Percentiles rank a stretch among this genome's conserved stretches.
These are phyloP conservation scores for Penicillium lagena DNA, from an alignment of 495 filamentous ascomycete genomes.

Conservation along the genomic window DNA sequence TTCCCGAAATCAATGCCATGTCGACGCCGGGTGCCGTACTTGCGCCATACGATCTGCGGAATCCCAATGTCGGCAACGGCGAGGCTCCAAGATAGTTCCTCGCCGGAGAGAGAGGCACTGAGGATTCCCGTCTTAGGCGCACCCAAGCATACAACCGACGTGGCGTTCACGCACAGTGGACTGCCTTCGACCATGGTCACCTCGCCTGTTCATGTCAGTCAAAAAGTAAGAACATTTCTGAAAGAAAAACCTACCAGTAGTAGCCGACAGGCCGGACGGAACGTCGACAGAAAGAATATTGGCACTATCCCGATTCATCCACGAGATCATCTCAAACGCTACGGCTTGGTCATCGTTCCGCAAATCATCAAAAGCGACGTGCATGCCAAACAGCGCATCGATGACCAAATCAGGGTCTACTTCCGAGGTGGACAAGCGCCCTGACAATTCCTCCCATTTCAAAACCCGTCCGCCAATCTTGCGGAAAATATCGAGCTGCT, in stretches of 20 bases:
- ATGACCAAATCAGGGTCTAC: conserved; percentile 72
- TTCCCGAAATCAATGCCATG: conserved; percentile 80
- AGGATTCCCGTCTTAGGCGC: conserved; percentile 80
- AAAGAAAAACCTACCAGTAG: conserved; percentile 51
- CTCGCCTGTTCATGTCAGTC: conserved; percentile 28
- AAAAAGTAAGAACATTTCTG: conserved; percentile 15
- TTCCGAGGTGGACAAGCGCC: conserved; percentile 50
- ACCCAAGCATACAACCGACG: conserved; percentile 73
- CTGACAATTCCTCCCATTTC: conserved; percentile 44
- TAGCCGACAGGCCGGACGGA: conserved; percentile 78
- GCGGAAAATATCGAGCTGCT: conserved; percentile 69
- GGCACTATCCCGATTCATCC: conserved; percentile 77
- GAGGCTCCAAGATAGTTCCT: conserved; percentile 58
- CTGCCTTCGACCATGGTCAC: conserved; percentile 57
- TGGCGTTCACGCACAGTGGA: conserved; percentile 64
- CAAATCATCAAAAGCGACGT: conserved; percentile 77
- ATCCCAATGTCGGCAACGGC: conserved; percentile 84
- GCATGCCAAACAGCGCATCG: conserved; percentile 81
- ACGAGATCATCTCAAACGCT: conserved; percentile 76
- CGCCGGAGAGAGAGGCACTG: conserved; percentile 57
- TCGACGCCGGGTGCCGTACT: conserved; percentile 70
- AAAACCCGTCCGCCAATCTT: conserved; percentile 69
- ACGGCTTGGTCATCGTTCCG: conserved; percentile 73
- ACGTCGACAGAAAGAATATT: conserved; percentile 77
- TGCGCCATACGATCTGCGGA: conserved; percentile 73